Evolutionary conservation across 768 basidiomycete genomes (phyloP).

Genomic region (Lentinula sp.): DNA sequence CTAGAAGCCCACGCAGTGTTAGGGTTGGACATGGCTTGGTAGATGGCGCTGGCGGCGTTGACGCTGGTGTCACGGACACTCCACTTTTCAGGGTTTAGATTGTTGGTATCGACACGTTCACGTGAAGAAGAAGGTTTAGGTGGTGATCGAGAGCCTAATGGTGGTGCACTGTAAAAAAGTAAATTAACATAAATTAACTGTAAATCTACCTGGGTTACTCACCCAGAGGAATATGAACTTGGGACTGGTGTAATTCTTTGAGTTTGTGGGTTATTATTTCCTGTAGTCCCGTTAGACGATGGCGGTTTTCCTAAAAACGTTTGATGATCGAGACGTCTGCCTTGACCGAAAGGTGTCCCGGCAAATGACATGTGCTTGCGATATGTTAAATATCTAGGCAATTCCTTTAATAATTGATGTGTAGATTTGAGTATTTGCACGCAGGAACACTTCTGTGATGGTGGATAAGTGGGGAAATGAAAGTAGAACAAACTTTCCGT

Average conservation of each 20-base stretch:
- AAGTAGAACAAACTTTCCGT: background rate
- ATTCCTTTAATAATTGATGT: background rate
- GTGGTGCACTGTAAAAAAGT: constrained; percentile 45
- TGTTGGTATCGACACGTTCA: constrained; percentile 27
- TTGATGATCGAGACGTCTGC: constrained; percentile 79
- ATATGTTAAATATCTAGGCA: background rate
- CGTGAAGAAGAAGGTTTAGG: constrained; percentile 32
- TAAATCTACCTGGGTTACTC: constrained; percentile 13
- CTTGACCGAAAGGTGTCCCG: constrained; percentile 77
- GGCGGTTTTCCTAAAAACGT: constrained; percentile 66
- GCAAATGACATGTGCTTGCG: constrained; percentile 71
- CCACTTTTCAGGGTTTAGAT: constrained; percentile 59
- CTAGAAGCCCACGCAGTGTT: constrained; percentile 67
- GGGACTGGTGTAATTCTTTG: constrained; percentile 32
- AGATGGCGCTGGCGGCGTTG: constrained; percentile 78
- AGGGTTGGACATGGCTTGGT: constrained; percentile 59
- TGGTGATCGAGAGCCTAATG: constrained; percentile 52
- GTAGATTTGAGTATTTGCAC: background rate
- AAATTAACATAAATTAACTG: background rate
- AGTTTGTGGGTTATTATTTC: constrained; percentile 24
- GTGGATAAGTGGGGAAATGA: background rate
- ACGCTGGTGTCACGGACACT: constrained; percentile 79
- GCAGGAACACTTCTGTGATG: background rate
- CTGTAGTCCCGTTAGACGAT: constrained; percentile 9
- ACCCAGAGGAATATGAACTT: constrained; percentile 72